These are phyloP conservation scores for Russula ochroleuca DNA, from an alignment of 768 basidiomycete genomes.

Conservation along the genomic window DNA sequence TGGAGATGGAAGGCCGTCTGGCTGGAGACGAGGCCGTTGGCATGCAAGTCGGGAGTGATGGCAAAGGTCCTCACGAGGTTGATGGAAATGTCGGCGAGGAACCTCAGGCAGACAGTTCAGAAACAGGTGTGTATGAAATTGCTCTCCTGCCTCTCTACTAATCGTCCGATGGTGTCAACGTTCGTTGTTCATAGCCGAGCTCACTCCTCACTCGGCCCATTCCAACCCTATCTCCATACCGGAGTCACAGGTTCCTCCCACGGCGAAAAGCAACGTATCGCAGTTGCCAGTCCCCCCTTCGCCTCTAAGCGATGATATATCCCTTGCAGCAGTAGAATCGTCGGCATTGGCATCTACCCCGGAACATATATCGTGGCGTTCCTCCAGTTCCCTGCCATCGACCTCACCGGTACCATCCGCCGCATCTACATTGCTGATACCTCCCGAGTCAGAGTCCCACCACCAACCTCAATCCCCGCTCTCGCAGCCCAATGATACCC, in stretches of 20 bases:
- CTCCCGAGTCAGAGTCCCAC: background rate
- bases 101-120: background rate
- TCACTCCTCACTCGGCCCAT: background rate
- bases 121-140: constrained; percentile 8
- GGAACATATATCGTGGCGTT: background rate
- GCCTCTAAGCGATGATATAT: background rate
- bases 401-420: background rate
- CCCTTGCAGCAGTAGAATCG: background rate
- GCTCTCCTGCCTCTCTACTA: background rate
- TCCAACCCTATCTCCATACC: background rate
- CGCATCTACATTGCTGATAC: background rate
- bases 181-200: background rate
- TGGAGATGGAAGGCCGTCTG: constrained; percentile 24
- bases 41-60: constrained; percentile 2
- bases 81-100: background rate
- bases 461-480: background rate
- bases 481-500: no score
- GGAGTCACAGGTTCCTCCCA: background rate
- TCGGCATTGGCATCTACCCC: background rate
- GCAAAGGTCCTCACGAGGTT: background rate
- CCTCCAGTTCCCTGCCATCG: background rate
- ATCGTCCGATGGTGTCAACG: background rate
- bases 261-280: background rate
- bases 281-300: background rate
- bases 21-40: constrained; percentile 14